Percentiles rank a stretch among this genome's conserved stretches.
These are phyloP conservation scores for Candolleomyces aberdarensis DNA, from an alignment of 768 basidiomycete species.

Conservation along the genomic window DNA sequence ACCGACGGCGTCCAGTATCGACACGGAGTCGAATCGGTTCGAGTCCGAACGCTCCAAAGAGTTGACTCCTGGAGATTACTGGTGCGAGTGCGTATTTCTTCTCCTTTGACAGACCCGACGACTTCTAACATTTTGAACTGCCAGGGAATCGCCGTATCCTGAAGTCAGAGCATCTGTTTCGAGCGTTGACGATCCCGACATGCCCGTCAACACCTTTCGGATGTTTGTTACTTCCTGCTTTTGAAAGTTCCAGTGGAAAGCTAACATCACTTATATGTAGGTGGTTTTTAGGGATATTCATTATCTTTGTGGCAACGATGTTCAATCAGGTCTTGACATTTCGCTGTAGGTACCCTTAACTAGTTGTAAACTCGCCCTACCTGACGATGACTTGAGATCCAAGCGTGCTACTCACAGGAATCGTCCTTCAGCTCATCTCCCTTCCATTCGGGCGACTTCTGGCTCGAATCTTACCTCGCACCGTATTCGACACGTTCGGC, in stretches of 20 bases:
- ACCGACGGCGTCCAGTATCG: too few species aligned
- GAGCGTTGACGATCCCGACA: slow-evolving; percentile 48
- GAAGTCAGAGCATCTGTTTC: slow-evolving; percentile 87
- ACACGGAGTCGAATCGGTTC: too few species aligned
- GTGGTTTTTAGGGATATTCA: slow-evolving; percentile 69
- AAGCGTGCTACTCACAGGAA: slow-evolving; percentile 32
- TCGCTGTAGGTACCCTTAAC: slow-evolving; percentile 47
- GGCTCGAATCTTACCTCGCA: slow-evolving; percentile 64
- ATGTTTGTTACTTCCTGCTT: neutral
- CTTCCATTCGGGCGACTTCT: slow-evolving; percentile 72
- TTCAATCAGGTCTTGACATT: slow-evolving; percentile 63
- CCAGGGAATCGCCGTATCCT: slow-evolving; percentile 83
- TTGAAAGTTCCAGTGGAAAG: neutral
- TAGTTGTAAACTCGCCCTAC: neutral
- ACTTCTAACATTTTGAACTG: slow-evolving; percentile 3
- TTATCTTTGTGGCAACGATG: slow-evolving; percentile 50
- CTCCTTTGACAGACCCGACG: neutral
- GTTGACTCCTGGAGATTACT: slow-evolving; percentile 27
- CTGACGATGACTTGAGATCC: neutral
- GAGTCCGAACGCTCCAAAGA: too few species aligned
- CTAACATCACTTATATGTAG: slow-evolving; percentile 21
- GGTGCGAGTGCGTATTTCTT: slow-evolving; percentile 48
- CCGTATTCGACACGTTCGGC: slow-evolving; percentile 65
- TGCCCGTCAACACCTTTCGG: neutral
- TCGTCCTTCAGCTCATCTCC: slow-evolving; percentile 70